A percentile compares a stretch with the other conserved stretches of the same genome.
Evolutionary conservation across 176 grass and related monocot species (phyloP).

Genomic region (Oryza brachyantha): DNA sequence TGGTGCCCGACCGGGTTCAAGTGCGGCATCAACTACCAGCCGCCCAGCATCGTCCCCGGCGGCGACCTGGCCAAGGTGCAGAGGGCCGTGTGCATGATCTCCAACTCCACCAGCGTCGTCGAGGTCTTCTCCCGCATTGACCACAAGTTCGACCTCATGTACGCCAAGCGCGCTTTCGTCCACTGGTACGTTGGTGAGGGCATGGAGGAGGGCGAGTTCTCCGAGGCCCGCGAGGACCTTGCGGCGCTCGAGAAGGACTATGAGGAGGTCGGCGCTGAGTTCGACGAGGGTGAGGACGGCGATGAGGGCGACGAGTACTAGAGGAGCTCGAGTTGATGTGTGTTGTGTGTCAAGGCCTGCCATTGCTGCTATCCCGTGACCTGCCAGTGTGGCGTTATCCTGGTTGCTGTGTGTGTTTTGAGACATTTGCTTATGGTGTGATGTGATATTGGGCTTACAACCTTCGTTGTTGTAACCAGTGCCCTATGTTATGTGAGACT

Average conservation of each 20-base stretch:
- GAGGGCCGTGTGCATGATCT: constrained; percentile 64
- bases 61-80: constrained; percentile 56
- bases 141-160: constrained; percentile 64
- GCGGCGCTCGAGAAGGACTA: constrained; percentile 57
- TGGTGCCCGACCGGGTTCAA: constrained; percentile 62
- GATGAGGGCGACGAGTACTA: constrained; percentile 52
- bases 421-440: too few species aligned
- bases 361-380: too few species aligned
- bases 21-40: constrained; percentile 66
- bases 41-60: constrained; percentile 38
- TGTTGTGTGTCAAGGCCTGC: too few species aligned
- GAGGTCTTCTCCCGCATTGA: constrained; percentile 64
- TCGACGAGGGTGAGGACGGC: constrained; percentile 38
- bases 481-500: too few species aligned
- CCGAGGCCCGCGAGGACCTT: constrained; percentile 56
- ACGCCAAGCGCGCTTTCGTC: constrained; percentile 54
- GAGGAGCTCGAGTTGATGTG: background rate
- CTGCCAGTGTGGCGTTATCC: too few species aligned
- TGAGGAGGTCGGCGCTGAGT: constrained; percentile 53
- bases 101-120: constrained; percentile 56
- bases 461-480: too few species aligned
- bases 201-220: constrained; percentile 63
- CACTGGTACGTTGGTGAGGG: constrained; percentile 65
- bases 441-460: too few species aligned
- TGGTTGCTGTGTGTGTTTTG: too few species aligned